Conservation (phyloP, 2,329 filamentous ascomycete species). For the Pleoardoris graminearum region DNA sequence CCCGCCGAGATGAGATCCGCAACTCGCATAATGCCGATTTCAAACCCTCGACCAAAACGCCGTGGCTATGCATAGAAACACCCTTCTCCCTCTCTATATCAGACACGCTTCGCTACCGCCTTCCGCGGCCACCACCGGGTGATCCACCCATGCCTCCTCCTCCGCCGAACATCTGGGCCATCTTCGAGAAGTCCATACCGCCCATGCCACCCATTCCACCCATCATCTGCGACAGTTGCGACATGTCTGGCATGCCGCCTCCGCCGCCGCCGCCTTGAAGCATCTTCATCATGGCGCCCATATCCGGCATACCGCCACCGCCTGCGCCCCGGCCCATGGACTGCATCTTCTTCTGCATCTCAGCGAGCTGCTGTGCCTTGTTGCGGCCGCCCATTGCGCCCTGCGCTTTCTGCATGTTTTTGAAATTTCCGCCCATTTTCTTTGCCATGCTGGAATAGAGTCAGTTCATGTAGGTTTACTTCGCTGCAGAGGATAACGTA, state of each 20-base stretch:
- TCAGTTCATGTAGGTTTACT: not conserved
- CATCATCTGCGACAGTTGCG: slow-evolving; percentile 55
- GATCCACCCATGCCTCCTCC: slow-evolving; percentile 22
- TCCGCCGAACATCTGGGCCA: slow-evolving; percentile 46
- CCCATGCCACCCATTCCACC: slow-evolving; percentile 43
- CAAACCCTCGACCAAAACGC: slow-evolving; percentile 22
- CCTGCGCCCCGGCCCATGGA: slow-evolving; percentile 86
- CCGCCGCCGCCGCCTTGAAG: slow-evolving; percentile 67
- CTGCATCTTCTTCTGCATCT: slow-evolving; percentile 94
- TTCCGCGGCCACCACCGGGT: not conserved
- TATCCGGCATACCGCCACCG: slow-evolving; percentile 65
- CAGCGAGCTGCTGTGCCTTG: slow-evolving; percentile 89
- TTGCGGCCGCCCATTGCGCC: slow-evolving; percentile 88
- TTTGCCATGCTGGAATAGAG: slow-evolving; percentile 85
- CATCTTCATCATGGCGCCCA: slow-evolving; percentile 91
- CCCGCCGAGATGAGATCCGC: too few species aligned
- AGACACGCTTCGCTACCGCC: not conserved
- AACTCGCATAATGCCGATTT: not conserved
- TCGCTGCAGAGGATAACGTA: not conserved
- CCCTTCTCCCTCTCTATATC: not conserved
- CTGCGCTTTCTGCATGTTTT: slow-evolving; percentile 94
- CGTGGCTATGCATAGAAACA: slow-evolving; percentile 32
- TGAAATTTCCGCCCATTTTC: slow-evolving; percentile 97
- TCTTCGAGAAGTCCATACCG: slow-evolving; percentile 28
- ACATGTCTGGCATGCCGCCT: slow-evolving; percentile 66